These are phyloP conservation scores for Herpetomonas tarakana DNA, from an alignment of 208 protist species.

Conservation along the genomic window DNA sequence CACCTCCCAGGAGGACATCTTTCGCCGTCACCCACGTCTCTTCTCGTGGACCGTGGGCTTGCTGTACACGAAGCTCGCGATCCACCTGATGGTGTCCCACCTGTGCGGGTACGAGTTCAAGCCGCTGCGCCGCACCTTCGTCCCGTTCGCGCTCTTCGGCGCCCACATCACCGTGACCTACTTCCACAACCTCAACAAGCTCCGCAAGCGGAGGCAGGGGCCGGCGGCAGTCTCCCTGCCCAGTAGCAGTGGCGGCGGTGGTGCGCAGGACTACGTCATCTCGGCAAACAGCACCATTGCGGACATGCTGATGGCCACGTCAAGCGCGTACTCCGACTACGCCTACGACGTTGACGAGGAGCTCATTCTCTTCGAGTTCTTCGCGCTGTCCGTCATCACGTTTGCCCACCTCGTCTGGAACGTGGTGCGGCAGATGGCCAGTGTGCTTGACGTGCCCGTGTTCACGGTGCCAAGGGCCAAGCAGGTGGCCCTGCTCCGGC, in stretches of 20 bases:
- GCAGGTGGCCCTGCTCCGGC: conserved; percentile 29
- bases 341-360: conserved; percentile 48
- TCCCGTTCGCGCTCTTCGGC: conserved; percentile 59
- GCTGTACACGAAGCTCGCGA: conserved; percentile 72
- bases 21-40: conserved; percentile 65
- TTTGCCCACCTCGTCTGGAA: conserved; percentile 60
- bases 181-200: conserved; percentile 29
- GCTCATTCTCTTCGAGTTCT: conserved; percentile 61
- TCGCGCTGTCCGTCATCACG: conserved; percentile 38
- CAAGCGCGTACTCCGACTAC: conserved; percentile 18
- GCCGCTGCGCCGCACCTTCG: conserved; percentile 62
- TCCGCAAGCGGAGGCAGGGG: conserved; percentile 13
- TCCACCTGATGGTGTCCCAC: conserved; percentile 84
- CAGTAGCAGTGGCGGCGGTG: neutral
- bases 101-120: conserved; percentile 44
- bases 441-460: conserved; percentile 45
- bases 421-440: conserved; percentile 36
- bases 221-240: neutral
- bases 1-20: conserved; percentile 67
- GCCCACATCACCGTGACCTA: conserved; percentile 53
- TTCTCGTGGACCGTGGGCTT: conserved; percentile 84
- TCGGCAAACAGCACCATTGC: conserved; percentile 9
- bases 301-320: neutral
- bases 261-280: neutral
- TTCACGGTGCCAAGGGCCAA: conserved; percentile 57